Percentiles rank a stretch among this genome's conserved stretches.
phyloP scores from a whole-genome alignment of 495 filamentous ascomycete species.

The Trichoderma orchidacearum region DNA sequence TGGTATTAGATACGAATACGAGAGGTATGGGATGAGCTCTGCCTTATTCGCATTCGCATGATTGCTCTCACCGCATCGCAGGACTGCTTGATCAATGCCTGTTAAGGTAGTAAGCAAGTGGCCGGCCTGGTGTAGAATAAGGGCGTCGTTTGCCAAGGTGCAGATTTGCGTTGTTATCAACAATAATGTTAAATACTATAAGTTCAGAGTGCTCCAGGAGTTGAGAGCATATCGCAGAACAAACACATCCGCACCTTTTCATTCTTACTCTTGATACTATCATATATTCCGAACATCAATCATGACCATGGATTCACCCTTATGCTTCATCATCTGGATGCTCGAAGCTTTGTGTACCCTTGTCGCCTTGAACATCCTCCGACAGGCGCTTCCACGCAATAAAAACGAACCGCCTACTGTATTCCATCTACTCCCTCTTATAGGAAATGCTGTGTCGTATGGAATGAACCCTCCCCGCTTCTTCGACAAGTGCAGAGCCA shows the following conservation, averaged over 20 bases:
- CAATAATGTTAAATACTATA: background rate
- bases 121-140: no score
- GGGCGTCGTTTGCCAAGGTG: no score
- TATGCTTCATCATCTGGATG: no score
- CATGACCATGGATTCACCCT: no score
- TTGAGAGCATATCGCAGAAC: no score
- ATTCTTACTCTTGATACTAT: no score
- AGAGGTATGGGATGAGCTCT: background rate
- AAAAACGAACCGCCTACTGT: constrained; percentile 40
- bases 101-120: no score
- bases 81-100: background rate
- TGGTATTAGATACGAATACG: background rate
- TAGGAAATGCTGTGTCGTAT: constrained; percentile 51
- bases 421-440: constrained; percentile 53
- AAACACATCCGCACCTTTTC: no score
- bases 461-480: constrained; percentile 56
- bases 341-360: no score
- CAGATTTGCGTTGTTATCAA: background rate
- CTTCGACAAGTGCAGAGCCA: constrained; percentile 42
- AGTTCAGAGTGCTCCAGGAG: no score
- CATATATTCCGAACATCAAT: no score
- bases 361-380: background rate
- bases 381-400: background rate
- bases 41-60: background rate
- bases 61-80: background rate